Evolutionary conservation across 1,139 yeast genomes (phyloP), one percentile per base, ranked within the genome.

Genomic region (Meyerozyma elateridarum): DNA sequence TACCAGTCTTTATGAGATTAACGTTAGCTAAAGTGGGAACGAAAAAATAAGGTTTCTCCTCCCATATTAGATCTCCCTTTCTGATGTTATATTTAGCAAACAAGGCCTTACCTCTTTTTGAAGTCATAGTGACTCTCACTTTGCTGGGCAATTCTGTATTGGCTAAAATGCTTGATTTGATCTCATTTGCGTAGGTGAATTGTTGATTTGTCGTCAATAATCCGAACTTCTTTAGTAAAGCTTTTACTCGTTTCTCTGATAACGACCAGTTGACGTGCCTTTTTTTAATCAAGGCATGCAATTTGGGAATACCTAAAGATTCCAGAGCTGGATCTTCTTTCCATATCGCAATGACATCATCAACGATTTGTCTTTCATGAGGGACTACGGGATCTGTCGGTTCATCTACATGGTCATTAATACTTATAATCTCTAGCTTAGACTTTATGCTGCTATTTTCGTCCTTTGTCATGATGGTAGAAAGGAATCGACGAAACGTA

Each of bases 21-120:
- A 77, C 56, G 40, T 81, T 73, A 12, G 84, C 91, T 45, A 85
- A 65, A 1, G 85, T 84, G 0, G 95, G 89, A 0, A 85, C 61
- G 24, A 76, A 69, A 33, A 85, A 75, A 32, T 83, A 60, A 1
- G 94, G 89, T 1, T 52, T 44, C 42, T 78, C 82, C 28, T 66
- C 62, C 79, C 87, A 80, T 4, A 85, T 49, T 28, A 71, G 39
- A 3, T 68, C 72, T 3, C 79, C 81, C 37, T 68, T 64, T 3
- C 60, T 52, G 26, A 79, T 72, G 8, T 49, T 48, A 15, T 54
- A 52, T 30, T 66, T 64, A 0, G 79, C 63, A 48, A 61, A 64
- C 26, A 76, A 46, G 24, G 78, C 71, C 48, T 76, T 64, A 29
- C 85, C 74, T 33, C 67, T 57, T 32, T 59, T 62, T 16, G 61